Base-by-base conservation (phyloP, 2,329 filamentous ascomycete species). In the Beauveria bassiana region DNA sequence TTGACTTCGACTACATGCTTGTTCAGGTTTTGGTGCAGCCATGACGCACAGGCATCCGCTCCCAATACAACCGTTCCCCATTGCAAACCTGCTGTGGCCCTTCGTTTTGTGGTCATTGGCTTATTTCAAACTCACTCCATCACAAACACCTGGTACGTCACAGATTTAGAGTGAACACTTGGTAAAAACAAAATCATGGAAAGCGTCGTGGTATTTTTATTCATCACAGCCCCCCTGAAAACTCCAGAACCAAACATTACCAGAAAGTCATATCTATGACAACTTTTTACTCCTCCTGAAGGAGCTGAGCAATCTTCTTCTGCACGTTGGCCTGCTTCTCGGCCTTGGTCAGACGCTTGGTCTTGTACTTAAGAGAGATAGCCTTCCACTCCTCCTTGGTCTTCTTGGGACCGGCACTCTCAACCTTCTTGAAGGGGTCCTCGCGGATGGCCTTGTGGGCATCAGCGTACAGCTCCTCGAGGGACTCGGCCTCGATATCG, bases 381-480 rank as follows among this genome's bases (percentile, higher is more conserved):
- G 84, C 84, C 89, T 96, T 96, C 90, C 90, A 96, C 83, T 97
- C 86, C 67, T 93, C 93, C 89, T 97, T 98, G 83, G 79, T 83
- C 91, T 98, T 98, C 88, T 96, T 93, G 80, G 89, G 80, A 61
- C 77, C 89, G 61, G 84, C 86, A 66, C 75, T 77, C 71, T 86
- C 88, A 70, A 81, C 84, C 88, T 96, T 96, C 89, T 96, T 96
- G 86, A 89, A 96, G 74, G 95, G 95, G 79, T 99, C 91, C 83
- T 92, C 93, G 69, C 95, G 93, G 85, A 99, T 99, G 75, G 89
- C 88, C 79, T 90, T 88, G 87, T 99, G 95, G 67, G 93, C 95
- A 77, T 97, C 91, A 65, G 84, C 78, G 86, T 98, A 99, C 70
- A 98, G 78, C 74, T 99, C 95, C 90, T 99, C 95, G 64, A 99